These are phyloP conservation scores for Multifurca ochricompacta DNA, from an alignment of 768 basidiomycete species.

Conservation along the genomic window DNA sequence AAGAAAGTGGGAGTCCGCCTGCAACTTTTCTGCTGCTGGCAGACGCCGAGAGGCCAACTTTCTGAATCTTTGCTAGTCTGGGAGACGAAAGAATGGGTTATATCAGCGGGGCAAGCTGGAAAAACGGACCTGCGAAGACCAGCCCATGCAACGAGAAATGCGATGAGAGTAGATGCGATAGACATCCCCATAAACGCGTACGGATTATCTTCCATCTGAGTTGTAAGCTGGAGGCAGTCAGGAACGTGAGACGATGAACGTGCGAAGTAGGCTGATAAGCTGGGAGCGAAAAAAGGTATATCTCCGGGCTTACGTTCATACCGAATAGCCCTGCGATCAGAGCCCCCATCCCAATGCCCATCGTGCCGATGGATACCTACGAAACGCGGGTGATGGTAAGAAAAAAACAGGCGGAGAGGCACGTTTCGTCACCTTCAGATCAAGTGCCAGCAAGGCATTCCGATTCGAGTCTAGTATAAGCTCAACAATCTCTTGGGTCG, in stretches of 20 bases:
- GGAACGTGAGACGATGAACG: slow-evolving; percentile 15
- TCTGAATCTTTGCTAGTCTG: slow-evolving; percentile 35
- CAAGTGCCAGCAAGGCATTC: slow-evolving; percentile 83
- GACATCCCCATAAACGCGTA: slow-evolving; percentile 71
- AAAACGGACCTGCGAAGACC: slow-evolving; percentile 52
- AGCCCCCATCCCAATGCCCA: slow-evolving; percentile 88
- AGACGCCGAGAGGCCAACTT: slow-evolving; percentile 13
- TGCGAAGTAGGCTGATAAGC: background rate
- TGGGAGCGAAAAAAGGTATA: slow-evolving; percentile 12
- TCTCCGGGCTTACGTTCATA: slow-evolving; percentile 80
- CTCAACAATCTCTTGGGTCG: slow-evolving; percentile 97
- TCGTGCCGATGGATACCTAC: slow-evolving; percentile 87
- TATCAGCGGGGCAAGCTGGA: slow-evolving; percentile 11
- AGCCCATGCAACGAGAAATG: slow-evolving; percentile 51
- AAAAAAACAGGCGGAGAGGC: background rate
- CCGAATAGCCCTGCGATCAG: slow-evolving; percentile 88
- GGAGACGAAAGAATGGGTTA: background rate
- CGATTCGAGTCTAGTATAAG: slow-evolving; percentile 94
- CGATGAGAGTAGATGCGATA: slow-evolving; percentile 47
- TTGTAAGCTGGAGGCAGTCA: slow-evolving; percentile 53
- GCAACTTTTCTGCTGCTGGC: background rate
- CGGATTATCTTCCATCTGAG: slow-evolving; percentile 61
- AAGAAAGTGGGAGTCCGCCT: slow-evolving; percentile 6
- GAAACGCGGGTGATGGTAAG: background rate
- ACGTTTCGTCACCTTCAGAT: slow-evolving; percentile 59